Evolutionary conservation across 805 yeast genomes (phyloP), one percentile per base, ranked within the genome.

Genomic region (Grigorovia transvaalensis): DNA sequence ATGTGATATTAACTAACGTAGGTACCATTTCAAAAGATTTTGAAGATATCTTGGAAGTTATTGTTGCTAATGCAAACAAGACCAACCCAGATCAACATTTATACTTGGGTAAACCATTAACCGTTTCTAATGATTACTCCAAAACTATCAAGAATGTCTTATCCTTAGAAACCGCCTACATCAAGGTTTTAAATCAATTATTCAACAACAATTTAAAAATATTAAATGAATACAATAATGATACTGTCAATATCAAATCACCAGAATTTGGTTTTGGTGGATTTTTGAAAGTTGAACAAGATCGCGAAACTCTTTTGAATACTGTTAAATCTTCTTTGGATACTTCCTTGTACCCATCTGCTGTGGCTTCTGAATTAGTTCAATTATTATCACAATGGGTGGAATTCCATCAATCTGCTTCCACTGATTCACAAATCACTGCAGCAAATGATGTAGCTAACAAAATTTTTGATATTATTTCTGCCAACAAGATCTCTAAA

Each of bases 241-340:
- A 71, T 40, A 60, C 65, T 19, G 71, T 74, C 45, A 70, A 72
- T 49, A 78, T 79, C 4, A 62, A 80, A 18, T 78, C 81, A 49
- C 98, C 97, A 23, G 97, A 89, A 69, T 90, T 73, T 63, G 96
- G 96, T 9, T 87, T 78, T 58, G 98, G 98, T 67, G 71, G 79
- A 29, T 88, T 75, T 64, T 68, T 89, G 58, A 78, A 76, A 49
- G 70, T 71, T 42, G 77, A 79, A 59, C 80, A 80, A 57, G 74
- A 77, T 55, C 76, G 78, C 51, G 61, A 66, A 29, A 67, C 70
- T 29, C 72, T 84, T 56, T 59, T 77, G 15, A 61, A 67, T 9
- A 62, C 74, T 48, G 79, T 81, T 9, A 71, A 74, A 55, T 61
- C 67, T 20, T 71, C 82, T 5, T 69, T 80, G 15, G 74, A 74